Percentiles rank a stretch among this genome's conserved stretches.
These are phyloP conservation scores for Byssochlamys sp. DNA, from an alignment of 2,329 filamentous ascomycete species.

Conservation along the genomic window DNA sequence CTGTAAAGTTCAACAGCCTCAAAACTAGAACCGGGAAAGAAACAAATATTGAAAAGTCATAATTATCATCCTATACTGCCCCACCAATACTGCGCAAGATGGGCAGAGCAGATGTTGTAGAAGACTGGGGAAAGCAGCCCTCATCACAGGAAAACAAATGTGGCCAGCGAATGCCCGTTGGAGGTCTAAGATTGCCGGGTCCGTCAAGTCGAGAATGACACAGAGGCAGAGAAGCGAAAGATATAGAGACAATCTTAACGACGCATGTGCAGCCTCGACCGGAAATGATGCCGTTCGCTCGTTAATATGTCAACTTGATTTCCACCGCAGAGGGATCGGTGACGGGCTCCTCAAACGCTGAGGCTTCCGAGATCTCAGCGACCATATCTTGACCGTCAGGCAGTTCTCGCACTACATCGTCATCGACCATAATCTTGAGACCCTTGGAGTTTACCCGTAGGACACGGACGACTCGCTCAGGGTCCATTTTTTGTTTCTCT, in stretches of 20 bases:
- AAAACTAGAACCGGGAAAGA: not conserved
- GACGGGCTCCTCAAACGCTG: slow-evolving; percentile 34
- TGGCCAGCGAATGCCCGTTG: not conserved
- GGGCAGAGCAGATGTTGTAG: not conserved
- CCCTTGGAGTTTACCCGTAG: slow-evolving; percentile 65
- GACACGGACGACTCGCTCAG: slow-evolving; percentile 58
- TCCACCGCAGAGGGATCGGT: slow-evolving; percentile 26
- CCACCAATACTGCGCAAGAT: not conserved
- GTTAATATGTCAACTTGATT: slow-evolving; percentile 44
- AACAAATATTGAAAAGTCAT: not conserved
- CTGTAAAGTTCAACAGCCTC: not conserved
- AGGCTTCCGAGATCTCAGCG: slow-evolving; percentile 54
- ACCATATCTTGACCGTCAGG: slow-evolving; percentile 86
- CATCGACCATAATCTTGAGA: slow-evolving; percentile 76
- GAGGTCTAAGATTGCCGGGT: not conserved
- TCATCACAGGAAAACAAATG: not conserved
- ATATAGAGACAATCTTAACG: not conserved
- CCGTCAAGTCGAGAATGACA: not conserved
- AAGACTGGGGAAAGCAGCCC: not conserved
- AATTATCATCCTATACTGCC: not conserved
- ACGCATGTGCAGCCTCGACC: not conserved
- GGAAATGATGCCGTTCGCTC: not conserved
- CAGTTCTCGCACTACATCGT: slow-evolving; percentile 75
- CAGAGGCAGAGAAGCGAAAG: not conserved
- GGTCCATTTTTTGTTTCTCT: slow-evolving; percentile 70